Conservation (phyloP, 192 early-diverging fungal genomes). For the Backusella westeae region DNA sequence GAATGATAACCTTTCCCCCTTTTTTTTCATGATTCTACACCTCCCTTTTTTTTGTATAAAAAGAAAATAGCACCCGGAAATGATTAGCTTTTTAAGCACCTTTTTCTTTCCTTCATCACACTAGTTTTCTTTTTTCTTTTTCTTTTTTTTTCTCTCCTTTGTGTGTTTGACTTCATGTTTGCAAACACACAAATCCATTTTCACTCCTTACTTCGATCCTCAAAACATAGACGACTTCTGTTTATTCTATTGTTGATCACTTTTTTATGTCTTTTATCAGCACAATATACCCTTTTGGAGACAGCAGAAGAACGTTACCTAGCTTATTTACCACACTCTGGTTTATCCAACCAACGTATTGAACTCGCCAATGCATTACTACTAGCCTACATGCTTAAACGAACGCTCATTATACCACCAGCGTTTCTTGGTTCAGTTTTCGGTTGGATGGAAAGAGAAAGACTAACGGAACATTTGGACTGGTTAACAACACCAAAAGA, state of each 20-base stretch:
- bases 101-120: neutral
- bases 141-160: neutral
- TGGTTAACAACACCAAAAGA: slow-evolving; percentile 39
- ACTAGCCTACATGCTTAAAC: slow-evolving; percentile 49
- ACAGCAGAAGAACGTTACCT: slow-evolving; percentile 42
- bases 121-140: neutral
- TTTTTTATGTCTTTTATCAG: neutral
- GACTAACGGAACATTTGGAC: slow-evolving; percentile 33
- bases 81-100: neutral
- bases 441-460: slow-evolving; percentile 39
- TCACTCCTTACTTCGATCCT: neutral
- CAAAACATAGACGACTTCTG: neutral
- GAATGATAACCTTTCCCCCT: neutral
- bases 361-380: slow-evolving; percentile 54
- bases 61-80: neutral
- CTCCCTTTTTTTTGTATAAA: neutral
- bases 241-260: neutral
- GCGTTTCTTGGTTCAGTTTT: slow-evolving; percentile 46
- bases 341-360: slow-evolving; percentile 56
- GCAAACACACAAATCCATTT: neutral
- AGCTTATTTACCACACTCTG: slow-evolving; percentile 53
- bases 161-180: neutral
- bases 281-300: neutral
- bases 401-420: slow-evolving; percentile 52
- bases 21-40: neutral